phyloP scores from a whole-genome alignment of 2,329 filamentous ascomycete species.

The Colletotrichum liaoningense region DNA sequence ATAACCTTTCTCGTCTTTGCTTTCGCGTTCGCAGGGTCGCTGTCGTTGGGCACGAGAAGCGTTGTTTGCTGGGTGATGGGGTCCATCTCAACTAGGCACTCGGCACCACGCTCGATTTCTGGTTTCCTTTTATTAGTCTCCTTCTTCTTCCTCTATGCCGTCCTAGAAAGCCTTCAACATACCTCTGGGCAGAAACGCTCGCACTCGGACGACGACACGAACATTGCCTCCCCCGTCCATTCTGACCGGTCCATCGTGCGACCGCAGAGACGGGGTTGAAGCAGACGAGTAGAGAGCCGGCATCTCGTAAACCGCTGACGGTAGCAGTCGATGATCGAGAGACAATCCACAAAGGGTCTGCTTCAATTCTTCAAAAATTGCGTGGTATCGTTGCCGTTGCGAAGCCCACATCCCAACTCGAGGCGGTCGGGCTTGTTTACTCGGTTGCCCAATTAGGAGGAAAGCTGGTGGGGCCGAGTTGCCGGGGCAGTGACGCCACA shows the following conservation, averaged over 20 bases:
- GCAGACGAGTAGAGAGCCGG: conserved; percentile 71
- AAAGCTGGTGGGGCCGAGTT: conserved; percentile 35
- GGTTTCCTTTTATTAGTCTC: conserved; percentile 31
- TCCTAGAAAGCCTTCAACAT: conserved; percentile 33
- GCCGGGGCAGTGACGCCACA: conserved; percentile 36
- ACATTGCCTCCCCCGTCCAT: conserved; percentile 80
- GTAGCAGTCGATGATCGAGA: conserved; percentile 58
- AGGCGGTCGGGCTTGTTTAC: conserved; percentile 37
- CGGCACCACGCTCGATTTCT: conserved; percentile 85
- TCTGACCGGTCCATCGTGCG: conserved; percentile 74
- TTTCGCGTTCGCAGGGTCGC: conserved; percentile 62
- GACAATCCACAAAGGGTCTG: conserved; percentile 54
- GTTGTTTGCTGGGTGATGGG: conserved; percentile 87
- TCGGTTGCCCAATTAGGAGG: conserved; percentile 36
- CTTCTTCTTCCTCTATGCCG: background rate
- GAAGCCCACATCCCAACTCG: conserved; percentile 36
- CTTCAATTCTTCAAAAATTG: conserved; percentile 52
- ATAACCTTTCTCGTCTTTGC: conserved; percentile 77
- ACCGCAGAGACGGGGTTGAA: conserved; percentile 82
- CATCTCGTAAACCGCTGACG: conserved; percentile 49
- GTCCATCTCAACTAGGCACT: conserved; percentile 93
- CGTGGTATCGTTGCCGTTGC: conserved; percentile 51
- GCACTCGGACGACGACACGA: conserved; percentile 82
- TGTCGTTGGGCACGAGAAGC: conserved; percentile 75
- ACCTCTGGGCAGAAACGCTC: conserved; percentile 85